Evolutionary conservation across 2,329 filamentous ascomycete genomes (phyloP).

Genomic region (Alternaria arborescens): DNA sequence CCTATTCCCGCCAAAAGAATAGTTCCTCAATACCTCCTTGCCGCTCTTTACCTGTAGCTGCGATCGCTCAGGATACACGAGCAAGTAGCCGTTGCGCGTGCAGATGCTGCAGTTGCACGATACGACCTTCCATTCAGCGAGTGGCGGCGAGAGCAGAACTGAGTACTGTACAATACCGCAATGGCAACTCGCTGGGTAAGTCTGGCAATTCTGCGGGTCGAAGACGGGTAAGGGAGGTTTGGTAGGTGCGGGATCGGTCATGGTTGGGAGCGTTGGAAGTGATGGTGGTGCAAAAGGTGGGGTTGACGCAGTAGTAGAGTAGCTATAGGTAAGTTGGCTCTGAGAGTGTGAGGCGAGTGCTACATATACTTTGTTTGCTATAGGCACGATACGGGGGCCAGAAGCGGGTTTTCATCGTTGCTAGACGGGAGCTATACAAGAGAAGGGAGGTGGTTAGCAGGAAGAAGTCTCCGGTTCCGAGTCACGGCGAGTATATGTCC

Average conservation of each 20-base stretch:
- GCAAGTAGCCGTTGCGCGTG: slow-evolving; percentile 59
- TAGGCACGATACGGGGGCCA: slow-evolving; percentile 7
- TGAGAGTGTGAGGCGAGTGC: slow-evolving; percentile 4
- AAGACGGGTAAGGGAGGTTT: background rate
- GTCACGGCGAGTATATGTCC: slow-evolving; percentile 6
- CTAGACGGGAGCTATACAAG: background rate
- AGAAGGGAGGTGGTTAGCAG: background rate
- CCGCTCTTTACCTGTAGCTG: slow-evolving; percentile 38
- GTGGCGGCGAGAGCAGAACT: slow-evolving; percentile 59
- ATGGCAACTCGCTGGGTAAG: slow-evolving; percentile 57
- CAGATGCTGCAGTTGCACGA: slow-evolving; percentile 65
- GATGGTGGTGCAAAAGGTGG: slow-evolving; percentile 15
- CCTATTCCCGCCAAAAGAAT: slow-evolving; percentile 37
- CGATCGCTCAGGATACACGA: slow-evolving; percentile 50
- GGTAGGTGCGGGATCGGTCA: background rate
- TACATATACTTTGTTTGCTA: slow-evolving; percentile 18
- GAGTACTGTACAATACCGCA: slow-evolving; percentile 62
- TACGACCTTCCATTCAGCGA: slow-evolving; percentile 56
- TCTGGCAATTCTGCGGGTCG: slow-evolving; percentile 2
- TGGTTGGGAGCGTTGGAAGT: background rate
- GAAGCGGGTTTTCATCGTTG: background rate
- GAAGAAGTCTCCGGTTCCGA: slow-evolving; percentile 11
- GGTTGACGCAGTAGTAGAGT: background rate
- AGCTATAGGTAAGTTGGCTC: background rate
- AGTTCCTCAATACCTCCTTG: slow-evolving; percentile 31